phyloP scores from a whole-genome alignment of 2,329 filamentous ascomycete genomes.

The Microdochium paspali region DNA sequence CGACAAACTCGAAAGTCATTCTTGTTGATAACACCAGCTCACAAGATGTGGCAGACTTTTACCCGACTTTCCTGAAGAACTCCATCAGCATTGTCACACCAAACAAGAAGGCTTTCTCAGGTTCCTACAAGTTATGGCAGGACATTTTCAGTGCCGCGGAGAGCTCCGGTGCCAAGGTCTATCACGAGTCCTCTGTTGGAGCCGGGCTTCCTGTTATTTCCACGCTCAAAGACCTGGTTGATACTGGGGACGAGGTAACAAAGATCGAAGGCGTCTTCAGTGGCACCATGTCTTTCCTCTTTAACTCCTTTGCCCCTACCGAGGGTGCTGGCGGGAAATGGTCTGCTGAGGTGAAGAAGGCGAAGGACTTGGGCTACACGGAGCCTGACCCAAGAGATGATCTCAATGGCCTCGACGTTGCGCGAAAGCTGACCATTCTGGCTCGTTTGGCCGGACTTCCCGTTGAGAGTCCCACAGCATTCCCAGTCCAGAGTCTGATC shows the following conservation, averaged over 20 bases:
- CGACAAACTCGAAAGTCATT: slow-evolving; percentile 51
- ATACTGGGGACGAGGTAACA: slow-evolving; percentile 83
- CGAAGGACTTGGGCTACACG: slow-evolving; percentile 87
- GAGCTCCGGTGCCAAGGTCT: slow-evolving; percentile 68
- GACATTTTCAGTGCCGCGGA: slow-evolving; percentile 72
- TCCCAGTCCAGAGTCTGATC: slow-evolving; percentile 91
- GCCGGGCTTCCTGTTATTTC: slow-evolving; percentile 90
- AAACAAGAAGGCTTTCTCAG: slow-evolving; percentile 97
- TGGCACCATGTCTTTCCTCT: slow-evolving; percentile 95
- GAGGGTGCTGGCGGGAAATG: slow-evolving; percentile 70
- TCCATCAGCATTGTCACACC: slow-evolving; percentile 91
- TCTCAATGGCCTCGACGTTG: slow-evolving; percentile 80
- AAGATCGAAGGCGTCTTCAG: slow-evolving; percentile 97
- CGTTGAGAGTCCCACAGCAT: slow-evolving; percentile 74
- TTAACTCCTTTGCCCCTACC: slow-evolving; percentile 90
- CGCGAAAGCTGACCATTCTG: slow-evolving; percentile 92
- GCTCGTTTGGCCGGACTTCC: slow-evolving; percentile 76
- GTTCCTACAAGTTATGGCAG: slow-evolving; percentile 71
- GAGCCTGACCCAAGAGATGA: slow-evolving; percentile 83
- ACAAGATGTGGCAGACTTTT: slow-evolving; percentile 71
- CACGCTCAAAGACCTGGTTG: slow-evolving; percentile 86
- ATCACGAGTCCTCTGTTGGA: slow-evolving; percentile 91
- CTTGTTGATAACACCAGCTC: slow-evolving; percentile 95
- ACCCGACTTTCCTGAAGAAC: slow-evolving; percentile 69
- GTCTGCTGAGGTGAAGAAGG: slow-evolving; percentile 85